These are phyloP conservation scores for Krasilnikovozyma curviuscula DNA, from an alignment of 768 basidiomycete genomes.

Conservation along the genomic window DNA sequence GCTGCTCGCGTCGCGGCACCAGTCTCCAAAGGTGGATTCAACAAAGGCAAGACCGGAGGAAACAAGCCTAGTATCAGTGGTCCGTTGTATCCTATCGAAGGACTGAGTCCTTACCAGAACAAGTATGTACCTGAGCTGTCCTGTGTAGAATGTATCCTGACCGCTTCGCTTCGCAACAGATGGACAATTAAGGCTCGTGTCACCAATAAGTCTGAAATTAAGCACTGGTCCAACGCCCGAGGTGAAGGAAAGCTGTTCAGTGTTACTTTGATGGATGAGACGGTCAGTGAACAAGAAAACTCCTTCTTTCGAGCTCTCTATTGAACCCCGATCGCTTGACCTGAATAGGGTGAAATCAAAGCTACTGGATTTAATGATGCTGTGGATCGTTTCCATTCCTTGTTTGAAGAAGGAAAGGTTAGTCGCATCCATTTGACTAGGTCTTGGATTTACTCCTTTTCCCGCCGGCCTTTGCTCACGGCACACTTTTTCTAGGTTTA, in stretches of 20 bases:
- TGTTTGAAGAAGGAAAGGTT: slow-evolving; percentile 62
- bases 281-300: slow-evolving; percentile 33
- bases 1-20: slow-evolving; percentile 7
- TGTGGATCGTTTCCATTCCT: slow-evolving; percentile 65
- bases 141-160: neutral
- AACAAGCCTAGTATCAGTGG: slow-evolving; percentile 13
- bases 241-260: slow-evolving; percentile 93
- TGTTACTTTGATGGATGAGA: slow-evolving; percentile 83
- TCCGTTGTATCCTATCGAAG: slow-evolving; percentile 67
- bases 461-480: no score
- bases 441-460: no score
- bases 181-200: slow-evolving; percentile 97
- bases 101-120: slow-evolving; percentile 88
- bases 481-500: slow-evolving; percentile 46
- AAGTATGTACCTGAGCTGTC: slow-evolving; percentile 32
- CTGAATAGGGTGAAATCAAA: slow-evolving; percentile 41
- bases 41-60: neutral
- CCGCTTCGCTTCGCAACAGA: slow-evolving; percentile 12
- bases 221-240: slow-evolving; percentile 64
- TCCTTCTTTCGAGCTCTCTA: neutral
- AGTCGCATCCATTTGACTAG: neutral
- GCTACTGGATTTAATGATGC: slow-evolving; percentile 77
- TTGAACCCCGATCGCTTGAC: neutral
- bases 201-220: slow-evolving; percentile 70
- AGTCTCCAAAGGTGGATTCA: slow-evolving; percentile 18